Evolutionary conservation across 2,329 filamentous ascomycete species (phyloP), one percentile per base, ranked within the genome.

Genomic region (Penicillium brasilianum): DNA sequence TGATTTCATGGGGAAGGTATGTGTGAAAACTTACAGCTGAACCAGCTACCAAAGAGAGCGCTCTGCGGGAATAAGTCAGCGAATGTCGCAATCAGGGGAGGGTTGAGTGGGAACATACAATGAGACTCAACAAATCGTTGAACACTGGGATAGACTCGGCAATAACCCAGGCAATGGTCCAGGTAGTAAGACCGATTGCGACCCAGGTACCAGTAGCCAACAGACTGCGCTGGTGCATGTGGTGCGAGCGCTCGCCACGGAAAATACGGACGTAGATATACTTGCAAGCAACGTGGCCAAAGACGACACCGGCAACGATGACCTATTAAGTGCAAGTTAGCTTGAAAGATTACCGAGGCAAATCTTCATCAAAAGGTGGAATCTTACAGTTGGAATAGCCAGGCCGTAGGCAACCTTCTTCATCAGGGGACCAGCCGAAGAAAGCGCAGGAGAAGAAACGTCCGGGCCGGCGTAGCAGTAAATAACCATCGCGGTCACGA

Each of bases 111-210:
- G 20, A 43, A 58, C 64, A n/a, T 71, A 74, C 64, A 67, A 90
- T 84, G 36, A 91, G 75, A 9, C 85, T 85, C 41, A 91, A 76
- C 18, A 91, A 76, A 52, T 86, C 81, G 69, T 85, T 85, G 77
- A 91, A 91, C 55, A 86, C 84, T 0, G 89, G 89, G 4, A 91
- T 87, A 0, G 85, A 85, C 74, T 89, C 85, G 7, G 88, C 87
- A 59, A 91, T 87, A 58, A 90, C 70, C 80, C 86, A 89, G 1
- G 87, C 85, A 20, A 88, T 62, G 5, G 84, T 69, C 85, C 87
- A 90, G 14, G 85, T 74, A 13, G 69, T 73, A 0, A 81, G 69
- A 2, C 84, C 82, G 22, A 91, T 83, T 3, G 65, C 80, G 16
- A 85, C 68, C 89, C 88, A 91, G 14, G 81, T 81, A 1, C 80